Evolutionary conservation across 345 rosid species (phyloP), one percentile per base, ranked within the genome.

Genomic region (Syzygium aromaticum): DNA sequence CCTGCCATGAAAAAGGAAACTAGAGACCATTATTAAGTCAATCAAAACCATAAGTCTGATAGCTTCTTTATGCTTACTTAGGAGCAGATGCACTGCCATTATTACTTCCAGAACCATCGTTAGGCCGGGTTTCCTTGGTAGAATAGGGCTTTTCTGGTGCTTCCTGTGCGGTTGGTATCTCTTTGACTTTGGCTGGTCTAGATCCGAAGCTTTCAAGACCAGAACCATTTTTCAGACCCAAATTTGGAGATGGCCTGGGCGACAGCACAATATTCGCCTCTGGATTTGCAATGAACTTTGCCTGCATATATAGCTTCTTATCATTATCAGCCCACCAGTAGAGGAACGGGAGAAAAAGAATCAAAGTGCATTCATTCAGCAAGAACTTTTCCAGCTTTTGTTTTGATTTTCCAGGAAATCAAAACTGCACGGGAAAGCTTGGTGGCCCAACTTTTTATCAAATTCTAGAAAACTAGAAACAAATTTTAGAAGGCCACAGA

Each of bases 211-310:
- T 95, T 87, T 93, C 94, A n/a, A 89, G 91, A 77, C 85, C 87
- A 84, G 93, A 91, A 88, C 92, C 93, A 43, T 93, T 54, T 89
- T 91, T 94, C 87, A 91, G 84, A 80, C 93, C 94, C 89, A 90
- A 86, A 85, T 92, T 93, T 11, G 90, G 86, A 78, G 94, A 89
- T 63, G 92, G 89, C 90, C 93, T 90, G 52, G 96, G 90, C 19
- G 95, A 93, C 54, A 91, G 63, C 86, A 92, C 40, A 46, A 83
- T 90, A 87, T 83, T 91, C 49, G 82, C 90, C 84, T 88, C 92
- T 7, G 94, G 89, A 67, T 88, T 91, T 5, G 90, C 80, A 87
- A 86, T 88, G 91, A 90, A 92, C 53, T 93, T 93, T 49, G 91
- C 94, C 95, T 93, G 94, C 88, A 88, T 43, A 88, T 86, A 23